phyloP scores from a whole-genome alignment of 495 filamentous ascomycete species.

The Xylaria sp. region DNA sequence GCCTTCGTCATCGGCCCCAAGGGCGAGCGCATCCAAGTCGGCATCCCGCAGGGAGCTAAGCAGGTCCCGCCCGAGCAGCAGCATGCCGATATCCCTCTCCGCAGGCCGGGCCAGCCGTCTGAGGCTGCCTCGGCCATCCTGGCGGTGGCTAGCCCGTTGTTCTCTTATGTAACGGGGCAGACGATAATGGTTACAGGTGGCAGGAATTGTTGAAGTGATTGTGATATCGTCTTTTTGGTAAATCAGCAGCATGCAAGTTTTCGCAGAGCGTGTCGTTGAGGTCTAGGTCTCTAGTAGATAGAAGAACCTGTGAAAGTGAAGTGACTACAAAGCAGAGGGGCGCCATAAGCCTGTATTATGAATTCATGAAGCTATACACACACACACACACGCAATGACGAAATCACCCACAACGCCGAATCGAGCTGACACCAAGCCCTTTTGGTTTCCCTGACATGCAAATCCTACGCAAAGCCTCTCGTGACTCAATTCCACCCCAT shows the following conservation, averaged over 20 bases:
- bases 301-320: not conserved
- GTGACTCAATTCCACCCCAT: not conserved
- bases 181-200: slow-evolving; percentile 86
- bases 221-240: too few species aligned
- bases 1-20: slow-evolving; percentile 77
- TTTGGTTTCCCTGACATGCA: slow-evolving; percentile 22
- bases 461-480: slow-evolving; percentile 25
- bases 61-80: slow-evolving; percentile 43
- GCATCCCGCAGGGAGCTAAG: slow-evolving; percentile 64
- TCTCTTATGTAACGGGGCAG: slow-evolving; percentile 84
- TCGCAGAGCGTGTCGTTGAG: not conserved
- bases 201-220: slow-evolving; percentile 55
- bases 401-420: slow-evolving; percentile 30
- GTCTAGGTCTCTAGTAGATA: not conserved
- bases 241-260: not conserved
- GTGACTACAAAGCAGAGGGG: slow-evolving; percentile 12
- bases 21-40: slow-evolving; percentile 77
- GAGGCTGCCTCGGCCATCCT: slow-evolving; percentile 82
- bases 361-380: slow-evolving; percentile 21
- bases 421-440: slow-evolving; percentile 22
- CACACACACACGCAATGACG: slow-evolving; percentile 19
- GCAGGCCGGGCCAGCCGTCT: slow-evolving; percentile 74
- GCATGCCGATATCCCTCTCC: slow-evolving; percentile 75
- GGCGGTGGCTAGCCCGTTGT: slow-evolving; percentile 79
- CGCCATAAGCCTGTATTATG: slow-evolving; percentile 22